Percentiles rank a stretch among this genome's conserved stretches.
Conservation (phyloP, 1,284 basidiomycete species). For the Abortiporus biennis region DNA sequence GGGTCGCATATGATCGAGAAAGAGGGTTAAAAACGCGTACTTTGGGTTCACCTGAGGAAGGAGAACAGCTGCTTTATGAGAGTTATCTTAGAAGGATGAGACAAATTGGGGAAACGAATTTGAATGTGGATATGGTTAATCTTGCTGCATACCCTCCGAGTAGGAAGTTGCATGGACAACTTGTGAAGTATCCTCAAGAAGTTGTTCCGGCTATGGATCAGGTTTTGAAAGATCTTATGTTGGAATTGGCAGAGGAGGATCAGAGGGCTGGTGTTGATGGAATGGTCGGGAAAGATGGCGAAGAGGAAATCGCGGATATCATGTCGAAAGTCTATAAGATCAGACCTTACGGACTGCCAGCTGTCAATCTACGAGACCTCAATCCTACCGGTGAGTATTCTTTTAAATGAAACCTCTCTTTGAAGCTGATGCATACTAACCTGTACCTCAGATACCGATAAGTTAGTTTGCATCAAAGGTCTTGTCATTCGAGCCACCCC, state of each 20-base stretch:
- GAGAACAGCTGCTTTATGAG: constrained; percentile 73
- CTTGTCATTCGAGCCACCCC: constrained; percentile 97
- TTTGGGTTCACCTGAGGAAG: constrained; percentile 59
- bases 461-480: constrained; percentile 93
- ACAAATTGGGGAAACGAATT: constrained; percentile 83
- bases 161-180: constrained; percentile 74
- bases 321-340: constrained; percentile 86
- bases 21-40: constrained; percentile 49
- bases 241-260: constrained; percentile 77
- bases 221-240: constrained; percentile 86
- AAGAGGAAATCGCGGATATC: constrained; percentile 77
- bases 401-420: constrained; percentile 10
- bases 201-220: constrained; percentile 97
- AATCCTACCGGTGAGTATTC: constrained; percentile 74
- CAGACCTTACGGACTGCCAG: constrained; percentile 79
- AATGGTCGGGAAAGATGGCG: constrained; percentile 65
- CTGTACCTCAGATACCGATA: constrained; percentile 79
- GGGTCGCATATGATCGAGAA: constrained; percentile 70
- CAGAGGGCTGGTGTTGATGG: constrained; percentile 60
- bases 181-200: constrained; percentile 94
- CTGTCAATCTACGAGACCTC: constrained; percentile 87
- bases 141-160: constrained; percentile 85
- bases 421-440: not conserved
- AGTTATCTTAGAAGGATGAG: constrained; percentile 84
- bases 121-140: constrained; percentile 90